Base-by-base conservation (phyloP, 2,329 filamentous ascomycete genomes). In the Aphanocladium album region DNA sequence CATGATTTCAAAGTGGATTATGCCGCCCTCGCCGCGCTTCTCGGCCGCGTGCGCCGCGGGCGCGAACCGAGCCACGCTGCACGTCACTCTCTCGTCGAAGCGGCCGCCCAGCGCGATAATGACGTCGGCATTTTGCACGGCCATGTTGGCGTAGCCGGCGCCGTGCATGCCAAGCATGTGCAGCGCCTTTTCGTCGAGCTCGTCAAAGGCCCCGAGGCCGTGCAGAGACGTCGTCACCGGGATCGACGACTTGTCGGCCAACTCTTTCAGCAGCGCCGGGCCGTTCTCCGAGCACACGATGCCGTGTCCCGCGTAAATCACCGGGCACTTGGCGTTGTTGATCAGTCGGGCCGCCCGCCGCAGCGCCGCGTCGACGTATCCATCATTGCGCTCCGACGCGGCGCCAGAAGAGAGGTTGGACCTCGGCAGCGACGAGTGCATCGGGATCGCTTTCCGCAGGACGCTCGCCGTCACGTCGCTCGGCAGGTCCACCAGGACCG, bases 91-190 rank as follows among this genome's bases (percentile, higher is more conserved):
- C 75, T 99, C 95, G 71, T 99, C 95, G 72, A 99, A 98, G 61
- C 93, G 90, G 53, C 87, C 91, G 68, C 95, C 95, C 21, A 99
- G 85, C 57, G 93, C 93, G 69, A 99, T 91, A 74, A 99, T 95
- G 64, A 99, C 81, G 77, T 99, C 95, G 16, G 95, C 90, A 74
- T 96, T 90, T 77, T 99, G 93, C 80, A 99, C 97, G 17, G 95
- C 87, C 89, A 97, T 91, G 80, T 99, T 99, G 73, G 95, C 95
- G 71, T 96, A 99, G 8, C 92, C 93, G 9, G 93, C 89, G 63
- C 95, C 95, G 80, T 98, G 93, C 95, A 98, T 98, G 65, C 95
- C 95, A 33, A 98, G 86, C 95, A 99, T 99, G 79, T 98, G 93
- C 56, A 98, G 83, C 49, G 93, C 89, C 83, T 96, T 97, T 66